phyloP scores from a whole-genome alignment of 2,329 filamentous ascomycete genomes.

The Sporothrix globosa region DNA sequence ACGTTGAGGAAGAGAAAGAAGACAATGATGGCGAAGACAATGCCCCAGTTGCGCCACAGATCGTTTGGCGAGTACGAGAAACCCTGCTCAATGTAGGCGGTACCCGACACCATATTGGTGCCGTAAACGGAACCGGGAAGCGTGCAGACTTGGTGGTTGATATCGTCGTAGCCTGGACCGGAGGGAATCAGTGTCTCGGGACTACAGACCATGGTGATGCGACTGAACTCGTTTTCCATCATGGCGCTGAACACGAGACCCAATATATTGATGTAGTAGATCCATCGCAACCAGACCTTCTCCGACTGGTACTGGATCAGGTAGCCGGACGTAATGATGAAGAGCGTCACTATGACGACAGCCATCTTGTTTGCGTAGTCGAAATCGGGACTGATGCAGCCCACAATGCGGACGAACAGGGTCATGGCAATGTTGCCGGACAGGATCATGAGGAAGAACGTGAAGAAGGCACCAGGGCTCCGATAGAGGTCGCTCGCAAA shows the following conservation, averaged over 20 bases:
- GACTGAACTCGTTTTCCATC: slow-evolving; percentile 85
- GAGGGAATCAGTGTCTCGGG: slow-evolving; percentile 69
- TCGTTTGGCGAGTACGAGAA: slow-evolving; percentile 70
- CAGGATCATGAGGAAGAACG: slow-evolving; percentile 71
- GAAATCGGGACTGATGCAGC: slow-evolving; percentile 76
- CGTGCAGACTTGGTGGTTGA: slow-evolving; percentile 79
- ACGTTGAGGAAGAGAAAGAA: slow-evolving; percentile 77
- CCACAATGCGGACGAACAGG: slow-evolving; percentile 74
- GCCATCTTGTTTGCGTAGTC: slow-evolving; percentile 85
- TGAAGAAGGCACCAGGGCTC: slow-evolving; percentile 78
- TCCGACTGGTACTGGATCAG: slow-evolving; percentile 77
- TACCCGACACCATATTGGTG: slow-evolving; percentile 64
- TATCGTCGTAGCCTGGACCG: slow-evolving; percentile 70
- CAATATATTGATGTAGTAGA: slow-evolving; percentile 75
- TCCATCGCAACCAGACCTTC: slow-evolving; percentile 78
- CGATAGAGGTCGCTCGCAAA: slow-evolving; percentile 73
- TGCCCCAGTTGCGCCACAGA: slow-evolving; percentile 83
- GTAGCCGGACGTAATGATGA: slow-evolving; percentile 80
- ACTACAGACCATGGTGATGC: slow-evolving; percentile 69
- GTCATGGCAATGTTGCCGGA: slow-evolving; percentile 73
- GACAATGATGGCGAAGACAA: slow-evolving; percentile 74
- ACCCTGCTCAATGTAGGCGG: slow-evolving; percentile 67
- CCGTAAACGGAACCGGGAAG: slow-evolving; percentile 72
- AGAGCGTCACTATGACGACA: slow-evolving; percentile 77
- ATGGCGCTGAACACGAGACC: slow-evolving; percentile 75